These are phyloP conservation scores for Diospyros kaki DNA, from an alignment of 148 eudicot genomes.

Conservation along the genomic window DNA sequence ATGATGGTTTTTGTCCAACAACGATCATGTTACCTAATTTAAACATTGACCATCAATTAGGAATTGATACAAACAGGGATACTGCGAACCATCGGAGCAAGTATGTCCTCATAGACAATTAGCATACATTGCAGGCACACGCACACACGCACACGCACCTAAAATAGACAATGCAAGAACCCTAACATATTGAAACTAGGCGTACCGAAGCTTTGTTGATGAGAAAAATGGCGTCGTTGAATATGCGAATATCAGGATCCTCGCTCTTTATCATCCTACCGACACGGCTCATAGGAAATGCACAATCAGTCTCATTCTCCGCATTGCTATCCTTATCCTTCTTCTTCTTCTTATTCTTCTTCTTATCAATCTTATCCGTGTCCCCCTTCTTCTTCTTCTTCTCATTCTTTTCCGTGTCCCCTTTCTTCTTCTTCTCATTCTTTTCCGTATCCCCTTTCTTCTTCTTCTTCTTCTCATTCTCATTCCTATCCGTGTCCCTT, in stretches of 20 bases:
- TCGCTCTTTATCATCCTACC: constrained; percentile 50
- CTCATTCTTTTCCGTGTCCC: constrained; percentile 11
- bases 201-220: constrained; percentile 72
- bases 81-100: constrained; percentile 1
- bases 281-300: constrained; percentile 48
- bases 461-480: not conserved
- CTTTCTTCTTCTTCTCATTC: not conserved
- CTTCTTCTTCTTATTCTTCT: constrained; percentile 11
- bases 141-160: not conserved
- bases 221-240: constrained; percentile 56
- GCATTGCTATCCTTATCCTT: not conserved
- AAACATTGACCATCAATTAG: constrained; percentile 5
- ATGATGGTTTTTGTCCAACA: no score
- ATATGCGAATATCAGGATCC: constrained; percentile 35
- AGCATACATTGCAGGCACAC: not conserved
- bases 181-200: not conserved
- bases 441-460: not conserved
- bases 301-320: constrained; percentile 17
- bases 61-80: constrained; percentile 8
- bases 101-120: not conserved
- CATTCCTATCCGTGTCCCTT: not conserved
- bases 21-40: no score
- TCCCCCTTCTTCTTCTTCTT: constrained; percentile 7
- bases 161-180: not conserved
- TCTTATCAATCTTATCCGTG: constrained; percentile 7